Percentiles rank a stretch among this genome's conserved stretches.
phyloP scores from a whole-genome alignment of 2,329 filamentous ascomycete genomes.

The Fusarium piperis region DNA sequence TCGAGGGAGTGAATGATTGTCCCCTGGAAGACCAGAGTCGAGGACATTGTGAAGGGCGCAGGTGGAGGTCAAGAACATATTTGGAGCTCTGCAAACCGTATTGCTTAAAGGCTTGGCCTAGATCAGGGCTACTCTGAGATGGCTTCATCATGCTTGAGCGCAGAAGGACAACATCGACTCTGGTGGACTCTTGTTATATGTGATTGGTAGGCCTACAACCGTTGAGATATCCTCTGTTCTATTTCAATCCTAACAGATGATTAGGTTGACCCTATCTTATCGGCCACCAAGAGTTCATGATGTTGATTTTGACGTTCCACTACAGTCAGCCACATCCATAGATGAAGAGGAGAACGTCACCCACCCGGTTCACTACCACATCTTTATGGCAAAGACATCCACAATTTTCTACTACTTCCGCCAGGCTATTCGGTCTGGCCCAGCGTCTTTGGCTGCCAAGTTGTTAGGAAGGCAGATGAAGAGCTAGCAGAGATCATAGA shows the following conservation, averaged over 20 bases:
- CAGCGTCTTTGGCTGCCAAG: background rate
- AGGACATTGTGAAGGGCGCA: background rate
- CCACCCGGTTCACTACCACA: background rate
- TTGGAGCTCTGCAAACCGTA: background rate
- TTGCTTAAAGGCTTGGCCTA: background rate
- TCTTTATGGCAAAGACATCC: background rate
- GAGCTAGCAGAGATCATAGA: background rate
- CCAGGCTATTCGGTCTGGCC: background rate
- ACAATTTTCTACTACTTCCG: background rate
- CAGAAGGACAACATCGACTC: slow-evolving; percentile 14
- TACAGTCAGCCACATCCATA: background rate
- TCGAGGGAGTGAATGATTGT: background rate
- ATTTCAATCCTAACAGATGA: background rate
- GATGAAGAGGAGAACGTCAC: background rate
- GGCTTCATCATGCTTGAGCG: background rate
- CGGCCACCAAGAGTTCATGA: background rate
- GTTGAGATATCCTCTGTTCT: background rate
- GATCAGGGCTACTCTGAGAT: background rate
- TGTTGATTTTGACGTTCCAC: background rate
- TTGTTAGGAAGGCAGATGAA: background rate
- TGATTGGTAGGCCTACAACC: slow-evolving; percentile 4
- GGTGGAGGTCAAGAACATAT: background rate
- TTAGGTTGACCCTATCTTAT: background rate
- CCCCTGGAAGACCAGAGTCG: background rate
- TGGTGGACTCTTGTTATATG: slow-evolving; percentile 25